phyloP scores from a whole-genome alignment of 139 green algal species.

The Dunaliella primolecta region DNA sequence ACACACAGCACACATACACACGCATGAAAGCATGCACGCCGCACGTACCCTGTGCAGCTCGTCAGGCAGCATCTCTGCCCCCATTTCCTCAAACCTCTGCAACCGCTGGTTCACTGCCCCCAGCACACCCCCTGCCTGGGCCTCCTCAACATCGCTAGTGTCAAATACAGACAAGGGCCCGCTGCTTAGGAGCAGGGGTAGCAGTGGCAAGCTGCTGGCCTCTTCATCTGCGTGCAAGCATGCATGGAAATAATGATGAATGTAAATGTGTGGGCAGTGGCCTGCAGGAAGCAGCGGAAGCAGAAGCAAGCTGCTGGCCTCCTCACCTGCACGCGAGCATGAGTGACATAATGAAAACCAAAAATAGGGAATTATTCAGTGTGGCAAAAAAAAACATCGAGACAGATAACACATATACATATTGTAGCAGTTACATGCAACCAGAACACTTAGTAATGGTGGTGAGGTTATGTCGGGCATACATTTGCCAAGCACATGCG shows the following conservation, averaged over 20 bases:
- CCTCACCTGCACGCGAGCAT: conserved; percentile 6
- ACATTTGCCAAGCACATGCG: too few species aligned
- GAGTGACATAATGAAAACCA: too few species aligned
- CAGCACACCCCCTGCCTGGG: neutral
- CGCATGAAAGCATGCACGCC: neutral
- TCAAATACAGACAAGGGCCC: neutral
- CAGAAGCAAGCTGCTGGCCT: neutral
- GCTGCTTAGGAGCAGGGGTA: neutral
- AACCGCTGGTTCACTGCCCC: neutral
- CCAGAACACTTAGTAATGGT: too few species aligned
- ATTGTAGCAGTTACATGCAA: too few species aligned
- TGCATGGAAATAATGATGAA: too few species aligned
- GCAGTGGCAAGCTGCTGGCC: neutral
- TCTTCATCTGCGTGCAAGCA: conserved; percentile 12
- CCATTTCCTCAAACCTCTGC: neutral
- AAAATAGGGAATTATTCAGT: too few species aligned
- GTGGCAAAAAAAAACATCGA: too few species aligned
- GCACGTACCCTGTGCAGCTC: neutral
- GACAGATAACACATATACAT: too few species aligned
- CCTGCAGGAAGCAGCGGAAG: neutral
- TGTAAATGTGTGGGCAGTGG: too few species aligned
- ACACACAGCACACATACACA: neutral
- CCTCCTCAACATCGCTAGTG: neutral
- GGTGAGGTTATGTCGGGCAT: too few species aligned
- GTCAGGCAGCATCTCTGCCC: neutral